A percentile compares a stretch with the other conserved stretches of the same genome.
Conservation (phyloP, 192 early-diverging fungal genomes). For the Chytriomyces confervae region DNA sequence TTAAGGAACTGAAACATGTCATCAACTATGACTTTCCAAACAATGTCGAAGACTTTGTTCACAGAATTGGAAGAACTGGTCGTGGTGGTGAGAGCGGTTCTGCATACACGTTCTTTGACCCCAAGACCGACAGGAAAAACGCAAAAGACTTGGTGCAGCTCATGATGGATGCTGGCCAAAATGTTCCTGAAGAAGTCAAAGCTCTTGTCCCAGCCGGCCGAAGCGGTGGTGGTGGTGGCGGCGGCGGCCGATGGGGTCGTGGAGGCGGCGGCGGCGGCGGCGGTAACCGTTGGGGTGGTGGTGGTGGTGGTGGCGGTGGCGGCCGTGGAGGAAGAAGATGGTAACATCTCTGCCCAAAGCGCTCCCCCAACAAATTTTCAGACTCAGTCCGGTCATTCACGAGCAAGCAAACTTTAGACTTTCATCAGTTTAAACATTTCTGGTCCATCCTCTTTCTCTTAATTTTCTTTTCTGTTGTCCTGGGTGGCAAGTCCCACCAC, state of each 20-base stretch:
- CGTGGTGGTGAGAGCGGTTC: conserved; percentile 48
- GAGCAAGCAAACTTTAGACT: neutral
- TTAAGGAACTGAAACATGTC: conserved; percentile 57
- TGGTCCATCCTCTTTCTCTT: neutral
- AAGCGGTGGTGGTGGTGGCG: conserved; percentile 41
- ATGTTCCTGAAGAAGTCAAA: conserved; percentile 74
- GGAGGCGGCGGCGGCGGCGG: conserved; percentile 31
- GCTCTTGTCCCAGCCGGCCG: conserved; percentile 63
- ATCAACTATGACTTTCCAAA: conserved; percentile 90
- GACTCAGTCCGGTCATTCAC: neutral
- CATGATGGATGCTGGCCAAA: conserved; percentile 87
- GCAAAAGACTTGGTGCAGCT: conserved; percentile 81
- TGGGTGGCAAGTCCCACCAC: too few relatives aligned
- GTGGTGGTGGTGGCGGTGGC: neutral
- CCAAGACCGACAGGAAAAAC: conserved; percentile 46
- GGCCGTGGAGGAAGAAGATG: too few relatives aligned
- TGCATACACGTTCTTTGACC: conserved; percentile 53
- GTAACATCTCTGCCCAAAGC: too few relatives aligned
- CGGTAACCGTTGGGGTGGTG: conserved; percentile 4
- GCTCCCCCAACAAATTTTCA: too few relatives aligned
- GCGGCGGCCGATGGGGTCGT: conserved; percentile 37
- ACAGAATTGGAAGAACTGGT: conserved; percentile 61
- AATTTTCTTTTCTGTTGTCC: neutral
- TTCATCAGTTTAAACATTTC: neutral
- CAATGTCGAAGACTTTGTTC: conserved; percentile 93